Percentiles rank a stretch among this genome's conserved stretches.
phyloP scores from a whole-genome alignment of 2,329 filamentous ascomycete species.

The Xylaria sp. region DNA sequence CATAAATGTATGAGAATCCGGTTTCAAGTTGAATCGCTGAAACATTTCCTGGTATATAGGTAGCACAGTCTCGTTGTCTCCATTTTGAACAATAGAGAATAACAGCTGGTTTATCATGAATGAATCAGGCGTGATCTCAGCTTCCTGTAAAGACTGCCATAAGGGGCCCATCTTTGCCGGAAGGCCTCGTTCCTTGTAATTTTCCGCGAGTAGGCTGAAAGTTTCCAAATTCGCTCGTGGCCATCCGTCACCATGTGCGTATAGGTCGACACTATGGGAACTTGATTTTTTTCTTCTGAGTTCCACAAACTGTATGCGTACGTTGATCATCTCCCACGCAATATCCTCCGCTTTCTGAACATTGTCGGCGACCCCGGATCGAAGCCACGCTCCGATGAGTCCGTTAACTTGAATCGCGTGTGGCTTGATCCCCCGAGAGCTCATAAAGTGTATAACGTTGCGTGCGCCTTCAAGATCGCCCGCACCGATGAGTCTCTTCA shows the following conservation, averaged over 20 bases:
- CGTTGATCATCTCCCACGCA: constrained; percentile 81
- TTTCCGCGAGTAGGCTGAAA: constrained; percentile 78
- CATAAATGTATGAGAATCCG: constrained; percentile 76
- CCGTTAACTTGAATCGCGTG: constrained; percentile 84
- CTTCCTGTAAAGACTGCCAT: constrained; percentile 69
- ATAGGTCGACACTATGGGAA: constrained; percentile 47
- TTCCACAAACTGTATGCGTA: constrained; percentile 72
- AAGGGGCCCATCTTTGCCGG: constrained; percentile 68
- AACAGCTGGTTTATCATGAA: constrained; percentile 86
- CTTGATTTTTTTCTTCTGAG: constrained; percentile 53
- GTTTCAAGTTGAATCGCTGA: constrained; percentile 60
- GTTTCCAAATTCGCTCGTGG: constrained; percentile 79
- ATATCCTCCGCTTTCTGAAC: constrained; percentile 72
- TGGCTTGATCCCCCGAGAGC: constrained; percentile 72
- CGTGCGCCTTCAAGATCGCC: constrained; percentile 77
- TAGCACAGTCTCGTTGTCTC: constrained; percentile 65
- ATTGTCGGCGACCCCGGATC: constrained; percentile 66
- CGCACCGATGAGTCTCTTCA: constrained; percentile 82
- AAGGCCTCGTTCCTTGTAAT: constrained; percentile 73
- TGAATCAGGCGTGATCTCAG: constrained; percentile 74
- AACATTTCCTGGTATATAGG: constrained; percentile 67
- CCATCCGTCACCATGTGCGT: constrained; percentile 51
- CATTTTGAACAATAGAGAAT: constrained; percentile 71
- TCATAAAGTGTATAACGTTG: constrained; percentile 81
- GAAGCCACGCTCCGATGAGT: constrained; percentile 81